Percentiles rank a stretch among this genome's conserved stretches.
These are phyloP conservation scores for Luvunga scandens DNA, from an alignment of 345 rosid genomes.

Conservation along the genomic window DNA sequence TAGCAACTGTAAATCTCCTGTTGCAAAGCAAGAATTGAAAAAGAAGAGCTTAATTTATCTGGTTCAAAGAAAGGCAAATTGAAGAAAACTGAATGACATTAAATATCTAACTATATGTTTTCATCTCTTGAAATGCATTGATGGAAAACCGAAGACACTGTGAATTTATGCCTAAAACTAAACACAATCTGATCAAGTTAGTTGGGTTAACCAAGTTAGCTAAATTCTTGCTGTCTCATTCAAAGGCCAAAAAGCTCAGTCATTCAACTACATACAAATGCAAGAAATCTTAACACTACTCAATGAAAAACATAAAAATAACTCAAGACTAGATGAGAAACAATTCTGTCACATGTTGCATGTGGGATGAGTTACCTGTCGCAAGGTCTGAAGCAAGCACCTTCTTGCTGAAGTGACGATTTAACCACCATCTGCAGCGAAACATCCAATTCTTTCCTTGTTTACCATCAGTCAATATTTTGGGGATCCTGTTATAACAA, in stretches of 20 bases:
- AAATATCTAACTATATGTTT: too few species aligned
- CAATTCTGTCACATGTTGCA: neutral
- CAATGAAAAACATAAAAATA: neutral
- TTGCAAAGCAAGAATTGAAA: neutral
- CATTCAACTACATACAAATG: neutral
- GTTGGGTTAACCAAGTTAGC: too few species aligned
- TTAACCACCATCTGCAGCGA: constrained; percentile 1
- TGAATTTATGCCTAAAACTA: neutral
- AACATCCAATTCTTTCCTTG: constrained; percentile 49
- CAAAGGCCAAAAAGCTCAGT: neutral
- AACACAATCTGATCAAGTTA: neutral
- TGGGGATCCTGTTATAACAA: constrained; percentile 38
- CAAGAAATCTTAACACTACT: neutral
- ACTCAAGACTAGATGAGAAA: neutral
- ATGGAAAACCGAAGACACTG: neutral
- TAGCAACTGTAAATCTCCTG: constrained; percentile 54
- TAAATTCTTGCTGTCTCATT: too few species aligned
- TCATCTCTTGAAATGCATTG: too few species aligned
- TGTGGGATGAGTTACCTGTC: neutral
- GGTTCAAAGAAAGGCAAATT: neutral
- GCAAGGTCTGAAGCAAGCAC: constrained; percentile 40
- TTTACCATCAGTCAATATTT: constrained; percentile 30
- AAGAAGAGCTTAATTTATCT: neutral
- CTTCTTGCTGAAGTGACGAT: constrained; percentile 52
- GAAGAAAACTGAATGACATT: too few species aligned